Conservation (phyloP, 1,284 basidiomycete genomes). For the Cryptococcus hybrid region DNA sequence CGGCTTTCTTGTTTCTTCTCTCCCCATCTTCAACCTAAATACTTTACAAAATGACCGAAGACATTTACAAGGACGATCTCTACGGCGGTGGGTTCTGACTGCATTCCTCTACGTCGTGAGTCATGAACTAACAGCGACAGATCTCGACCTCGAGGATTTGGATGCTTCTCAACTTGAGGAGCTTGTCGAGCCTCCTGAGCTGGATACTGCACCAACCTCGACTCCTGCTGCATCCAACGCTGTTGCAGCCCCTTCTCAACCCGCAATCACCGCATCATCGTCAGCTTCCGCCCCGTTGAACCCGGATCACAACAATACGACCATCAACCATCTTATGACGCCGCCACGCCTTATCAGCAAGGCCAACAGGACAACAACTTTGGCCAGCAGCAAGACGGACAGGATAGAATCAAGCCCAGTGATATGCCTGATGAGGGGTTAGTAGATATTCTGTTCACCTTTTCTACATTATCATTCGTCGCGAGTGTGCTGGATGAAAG, state of each 20-base stretch:
- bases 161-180: slow-evolving; percentile 41
- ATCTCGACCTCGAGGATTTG: slow-evolving; percentile 41
- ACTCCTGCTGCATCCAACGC: neutral
- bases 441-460: slow-evolving; percentile 7
- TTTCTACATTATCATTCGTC: slow-evolving; percentile 11
- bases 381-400: slow-evolving; percentile 10
- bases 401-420: slow-evolving; percentile 63
- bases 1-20: neutral
- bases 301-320: too few species aligned
- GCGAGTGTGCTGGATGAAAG: neutral
- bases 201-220: slow-evolving; percentile 11
- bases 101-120: neutral
- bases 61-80: slow-evolving; percentile 41
- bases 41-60: slow-evolving; percentile 34
- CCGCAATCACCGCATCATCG: neutral
- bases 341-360: neutral
- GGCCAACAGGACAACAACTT: neutral
- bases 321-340: too few species aligned
- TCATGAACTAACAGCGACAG: slow-evolving; percentile 4
- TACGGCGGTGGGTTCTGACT: slow-evolving; percentile 34
- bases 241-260: neutral
- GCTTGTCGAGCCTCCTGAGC: slow-evolving; percentile 35
- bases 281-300: neutral
- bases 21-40: neutral
- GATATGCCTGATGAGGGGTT: slow-evolving; percentile 96